These are phyloP conservation scores for Magnusiomyces magnusii DNA, from an alignment of 1,139 yeast genomes.

Conservation along the genomic window DNA sequence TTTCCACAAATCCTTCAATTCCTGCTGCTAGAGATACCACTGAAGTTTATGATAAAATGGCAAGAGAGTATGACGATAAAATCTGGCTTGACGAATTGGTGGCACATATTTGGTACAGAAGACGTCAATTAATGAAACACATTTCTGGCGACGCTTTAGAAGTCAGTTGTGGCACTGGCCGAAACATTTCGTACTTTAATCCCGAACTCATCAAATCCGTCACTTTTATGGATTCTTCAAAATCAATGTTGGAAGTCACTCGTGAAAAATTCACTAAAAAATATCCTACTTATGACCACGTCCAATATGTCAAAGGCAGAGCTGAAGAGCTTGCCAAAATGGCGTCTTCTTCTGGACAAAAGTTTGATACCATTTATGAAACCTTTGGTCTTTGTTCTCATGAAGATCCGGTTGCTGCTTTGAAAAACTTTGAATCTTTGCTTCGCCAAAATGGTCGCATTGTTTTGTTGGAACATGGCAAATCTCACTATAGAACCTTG, in stretches of 20 bases:
- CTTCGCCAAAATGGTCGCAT: constrained; percentile 90
- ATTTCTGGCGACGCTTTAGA: constrained; percentile 84
- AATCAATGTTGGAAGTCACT: constrained; percentile 79
- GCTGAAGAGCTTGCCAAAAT: constrained; percentile 73
- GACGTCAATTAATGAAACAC: constrained; percentile 77
- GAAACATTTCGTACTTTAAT: constrained; percentile 72
- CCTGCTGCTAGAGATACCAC: constrained; percentile 77
- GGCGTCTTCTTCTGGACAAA: constrained; percentile 40
- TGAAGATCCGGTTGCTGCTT: constrained; percentile 79
- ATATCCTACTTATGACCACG: constrained; percentile 60
- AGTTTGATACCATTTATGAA: constrained; percentile 87
- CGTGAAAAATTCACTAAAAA: constrained; percentile 60
- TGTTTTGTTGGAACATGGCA: constrained; percentile 83
- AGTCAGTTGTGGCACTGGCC: constrained; percentile 94
- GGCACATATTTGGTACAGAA: constrained; percentile 71
- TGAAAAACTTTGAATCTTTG: constrained; percentile 61
- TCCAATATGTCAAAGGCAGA: constrained; percentile 84
- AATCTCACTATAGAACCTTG: constrained; percentile 70
- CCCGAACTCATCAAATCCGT: constrained; percentile 56
- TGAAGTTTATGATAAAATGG: constrained; percentile 68
- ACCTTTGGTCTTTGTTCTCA: constrained; percentile 96
- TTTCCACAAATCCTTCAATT: constrained; percentile 9
- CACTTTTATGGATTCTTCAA: constrained; percentile 79
- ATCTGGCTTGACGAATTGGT: constrained; percentile 82
- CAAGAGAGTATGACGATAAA: constrained; percentile 72